phyloP scores from a whole-genome alignment of 148 eudicot species.

The Fagopyrum tataricum region DNA sequence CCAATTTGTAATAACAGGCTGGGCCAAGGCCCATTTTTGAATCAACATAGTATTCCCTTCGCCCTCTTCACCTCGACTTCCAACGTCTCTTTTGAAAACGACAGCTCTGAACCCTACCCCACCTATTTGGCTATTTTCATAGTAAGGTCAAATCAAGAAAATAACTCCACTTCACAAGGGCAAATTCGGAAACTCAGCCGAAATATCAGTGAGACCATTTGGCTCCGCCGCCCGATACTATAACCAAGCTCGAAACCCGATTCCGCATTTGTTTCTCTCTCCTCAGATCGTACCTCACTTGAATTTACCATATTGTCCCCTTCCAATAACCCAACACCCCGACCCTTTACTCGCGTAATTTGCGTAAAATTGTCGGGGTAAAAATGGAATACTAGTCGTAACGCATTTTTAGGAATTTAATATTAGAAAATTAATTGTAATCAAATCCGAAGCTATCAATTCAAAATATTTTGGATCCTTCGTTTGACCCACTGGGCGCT shows the following conservation, averaged over 20 bases:
- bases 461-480: background rate
- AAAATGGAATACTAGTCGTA: background rate
- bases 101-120: conserved; percentile 21
- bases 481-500: background rate
- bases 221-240: background rate
- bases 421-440: background rate
- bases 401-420: background rate
- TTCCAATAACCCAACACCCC: background rate
- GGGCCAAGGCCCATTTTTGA: too few relatives aligned
- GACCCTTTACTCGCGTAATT: background rate
- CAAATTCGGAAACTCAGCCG: background rate
- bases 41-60: too few relatives aligned
- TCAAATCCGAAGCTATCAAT: background rate
- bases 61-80: background rate
- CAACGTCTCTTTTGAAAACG: conserved; percentile 19
- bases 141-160: background rate
- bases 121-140: background rate
- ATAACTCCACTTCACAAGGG: background rate
- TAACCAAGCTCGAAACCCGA: conserved; percentile 9
- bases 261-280: background rate
- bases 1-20: too few relatives aligned
- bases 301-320: background rate
- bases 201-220: background rate
- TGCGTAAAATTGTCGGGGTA: background rate
- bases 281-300: background rate